phyloP scores from a whole-genome alignment of 768 basidiomycete genomes.

The Paxillus ammoniavirescens region DNA sequence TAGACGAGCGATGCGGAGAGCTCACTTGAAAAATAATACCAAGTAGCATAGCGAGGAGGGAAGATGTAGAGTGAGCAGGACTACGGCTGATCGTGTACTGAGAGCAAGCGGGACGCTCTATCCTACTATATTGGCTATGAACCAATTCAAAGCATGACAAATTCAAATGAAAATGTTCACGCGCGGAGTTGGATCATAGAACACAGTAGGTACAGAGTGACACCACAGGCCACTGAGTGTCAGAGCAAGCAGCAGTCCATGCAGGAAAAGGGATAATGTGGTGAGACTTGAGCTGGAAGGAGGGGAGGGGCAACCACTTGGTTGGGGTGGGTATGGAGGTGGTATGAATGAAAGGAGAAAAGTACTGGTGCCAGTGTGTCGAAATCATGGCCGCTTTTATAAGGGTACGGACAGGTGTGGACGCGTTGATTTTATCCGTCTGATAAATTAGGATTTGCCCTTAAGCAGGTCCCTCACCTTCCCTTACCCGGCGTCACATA shows the following conservation, averaged over 20 bases:
- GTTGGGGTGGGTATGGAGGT: slow-evolving; percentile 23
- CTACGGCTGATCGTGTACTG: slow-evolving; percentile 4
- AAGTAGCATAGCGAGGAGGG: not conserved
- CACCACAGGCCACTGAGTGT: slow-evolving; percentile 23
- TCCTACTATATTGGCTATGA: slow-evolving; percentile 59
- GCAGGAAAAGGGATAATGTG: not conserved
- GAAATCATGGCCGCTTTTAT: slow-evolving; percentile 18
- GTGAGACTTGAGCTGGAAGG: not conserved
- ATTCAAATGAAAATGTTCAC: slow-evolving; percentile 34
- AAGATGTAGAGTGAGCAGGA: not conserved
- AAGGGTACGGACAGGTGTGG: not conserved
- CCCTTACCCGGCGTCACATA: slow-evolving; percentile 17
- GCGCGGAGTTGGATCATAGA: slow-evolving; percentile 39
- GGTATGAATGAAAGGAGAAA: not conserved
- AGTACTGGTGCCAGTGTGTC: slow-evolving; percentile 1
- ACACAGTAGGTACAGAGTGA: slow-evolving; percentile 32
- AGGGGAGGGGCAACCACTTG: not conserved
- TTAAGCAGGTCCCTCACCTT: slow-evolving; percentile 7
- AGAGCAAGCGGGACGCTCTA: slow-evolving; percentile 37
- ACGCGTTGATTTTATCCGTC: slow-evolving; percentile 5
- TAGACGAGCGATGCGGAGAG: not conserved
- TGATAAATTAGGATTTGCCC: slow-evolving; percentile 1
- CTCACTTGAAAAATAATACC: not conserved
- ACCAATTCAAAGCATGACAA: slow-evolving; percentile 40
- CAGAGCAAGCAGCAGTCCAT: slow-evolving; percentile 12